Conservation (phyloP, 345 rosid species). For the Eutrema yunnanense region DNA sequence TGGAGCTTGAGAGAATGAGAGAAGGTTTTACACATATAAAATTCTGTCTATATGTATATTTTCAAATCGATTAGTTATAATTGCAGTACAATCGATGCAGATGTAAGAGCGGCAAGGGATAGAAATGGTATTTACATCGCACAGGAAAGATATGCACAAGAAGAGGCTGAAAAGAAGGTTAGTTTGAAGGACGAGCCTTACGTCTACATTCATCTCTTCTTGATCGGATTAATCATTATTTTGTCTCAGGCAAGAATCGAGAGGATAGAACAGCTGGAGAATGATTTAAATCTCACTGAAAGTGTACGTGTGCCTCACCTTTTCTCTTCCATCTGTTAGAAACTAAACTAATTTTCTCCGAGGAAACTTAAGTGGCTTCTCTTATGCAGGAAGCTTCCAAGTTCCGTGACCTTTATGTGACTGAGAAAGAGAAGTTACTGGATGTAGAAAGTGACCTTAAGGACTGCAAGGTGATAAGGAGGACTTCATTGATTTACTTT, state of each 20-base stretch:
- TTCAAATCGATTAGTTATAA: neutral
- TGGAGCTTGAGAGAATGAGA: slow-evolving; percentile 86
- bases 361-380: slow-evolving; percentile 5
- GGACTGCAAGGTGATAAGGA: slow-evolving; percentile 56
- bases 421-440: slow-evolving; percentile 65
- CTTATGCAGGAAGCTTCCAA: slow-evolving; percentile 58
- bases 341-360: neutral
- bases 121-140: slow-evolving; percentile 85
- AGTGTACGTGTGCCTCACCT: slow-evolving; percentile 40
- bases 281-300: slow-evolving; percentile 47
- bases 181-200: neutral
- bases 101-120: slow-evolving; percentile 90
- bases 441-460: slow-evolving; percentile 55
- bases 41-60: neutral
- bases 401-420: slow-evolving; percentile 55
- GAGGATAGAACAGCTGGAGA: slow-evolving; percentile 79
- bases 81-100: slow-evolving; percentile 35
- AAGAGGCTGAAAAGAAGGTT: slow-evolving; percentile 94
- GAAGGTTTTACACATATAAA: slow-evolving; percentile 45
- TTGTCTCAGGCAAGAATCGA: slow-evolving; percentile 54
- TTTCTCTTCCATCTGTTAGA: neutral
- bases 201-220: neutral
- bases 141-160: slow-evolving; percentile 73
- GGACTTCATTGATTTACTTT: neutral
- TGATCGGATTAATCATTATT: neutral